Evolutionary conservation across 2,329 filamentous ascomycete species (phyloP), one percentile per base, ranked within the genome.

Genomic region (Coniochaeta sp.): DNA sequence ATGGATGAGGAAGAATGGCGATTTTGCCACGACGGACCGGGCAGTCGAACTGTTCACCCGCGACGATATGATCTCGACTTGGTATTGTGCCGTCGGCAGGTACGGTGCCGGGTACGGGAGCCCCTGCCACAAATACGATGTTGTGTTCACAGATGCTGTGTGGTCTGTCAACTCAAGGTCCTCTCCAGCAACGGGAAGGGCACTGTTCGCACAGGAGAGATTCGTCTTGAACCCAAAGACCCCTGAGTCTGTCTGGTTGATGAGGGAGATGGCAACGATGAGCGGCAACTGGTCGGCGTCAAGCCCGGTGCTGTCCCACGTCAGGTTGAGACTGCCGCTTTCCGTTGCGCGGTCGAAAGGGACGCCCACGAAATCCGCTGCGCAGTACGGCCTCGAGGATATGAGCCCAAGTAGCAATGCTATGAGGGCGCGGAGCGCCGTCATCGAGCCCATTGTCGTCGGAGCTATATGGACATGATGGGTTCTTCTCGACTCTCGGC

Each of bases 41-140:
- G 5, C 14, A 8, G 17, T 30, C 47, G 47, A 52, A n/a, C 1
- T 61, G 60, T 4, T 55, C 56, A 6, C 60, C 60, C 12, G 59
- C 40, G 62, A 63, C 24, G 65, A 59, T 30, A 61, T 59, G 28
- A 70, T 58, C 57, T 70, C 68, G 22, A 71, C 60, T 59, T 69
- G 63, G 26, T 70, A 71, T 47, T 69, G 55, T 5, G 68, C 69
- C 19, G 57, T 60, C 42, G 55, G 42, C 14, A 68, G 32, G 59
- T 63, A 67, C 1, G 62, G 64, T 9, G 70, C 63, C 14, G 69
- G 68, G 47, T 64, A 69, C 1, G 69, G 69, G 16, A 65, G 61
- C 3, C 61, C 59, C 2, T 58, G 32, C 69, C 69, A 71, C 0
- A 58, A 7, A 57, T 62, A 69, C 17, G 65, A 62, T 8, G 64